Conservation (phyloP, 1,284 basidiomycete genomes). For the Cystobasidium pallidum region DNA sequence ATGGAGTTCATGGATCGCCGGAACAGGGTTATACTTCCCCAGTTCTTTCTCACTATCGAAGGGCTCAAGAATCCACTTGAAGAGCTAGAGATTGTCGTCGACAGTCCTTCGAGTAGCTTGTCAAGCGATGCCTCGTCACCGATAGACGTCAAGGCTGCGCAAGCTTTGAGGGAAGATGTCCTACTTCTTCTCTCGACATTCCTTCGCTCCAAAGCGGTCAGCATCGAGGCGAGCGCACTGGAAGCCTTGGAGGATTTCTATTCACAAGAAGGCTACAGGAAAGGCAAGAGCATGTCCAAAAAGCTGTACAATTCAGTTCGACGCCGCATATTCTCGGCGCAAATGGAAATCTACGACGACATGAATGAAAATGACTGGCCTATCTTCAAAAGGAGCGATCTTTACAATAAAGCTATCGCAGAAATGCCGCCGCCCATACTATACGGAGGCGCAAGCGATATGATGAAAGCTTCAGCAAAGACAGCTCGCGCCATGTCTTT, state of each 20-base stretch:
- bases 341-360: slow-evolving; percentile 78
- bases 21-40: slow-evolving; percentile 78
- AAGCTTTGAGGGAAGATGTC: slow-evolving; percentile 75
- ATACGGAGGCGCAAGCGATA: slow-evolving; percentile 54
- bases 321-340: slow-evolving; percentile 76
- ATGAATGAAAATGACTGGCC: slow-evolving; percentile 88
- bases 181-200: slow-evolving; percentile 83
- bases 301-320: slow-evolving; percentile 68
- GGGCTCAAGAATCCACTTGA: slow-evolving; percentile 96
- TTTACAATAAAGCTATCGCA: slow-evolving; percentile 84
- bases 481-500: not conserved
- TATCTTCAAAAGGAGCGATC: slow-evolving; percentile 79
- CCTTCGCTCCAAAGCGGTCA: slow-evolving; percentile 66
- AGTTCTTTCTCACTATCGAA: slow-evolving; percentile 96
- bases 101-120: not conserved
- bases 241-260: slow-evolving; percentile 72
- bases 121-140: slow-evolving; percentile 52
- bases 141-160: slow-evolving; percentile 64
- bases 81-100: slow-evolving; percentile 54
- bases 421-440: slow-evolving; percentile 61
- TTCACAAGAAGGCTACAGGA: slow-evolving; percentile 58
- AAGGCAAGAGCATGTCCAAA: slow-evolving; percentile 55
- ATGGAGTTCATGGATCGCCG: slow-evolving; percentile 98
- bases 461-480: not conserved
- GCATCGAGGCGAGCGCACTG: slow-evolving; percentile 71